Conservation (phyloP, 2,329 filamentous ascomycete genomes). For the Chaetomiaceae sp. region DNA sequence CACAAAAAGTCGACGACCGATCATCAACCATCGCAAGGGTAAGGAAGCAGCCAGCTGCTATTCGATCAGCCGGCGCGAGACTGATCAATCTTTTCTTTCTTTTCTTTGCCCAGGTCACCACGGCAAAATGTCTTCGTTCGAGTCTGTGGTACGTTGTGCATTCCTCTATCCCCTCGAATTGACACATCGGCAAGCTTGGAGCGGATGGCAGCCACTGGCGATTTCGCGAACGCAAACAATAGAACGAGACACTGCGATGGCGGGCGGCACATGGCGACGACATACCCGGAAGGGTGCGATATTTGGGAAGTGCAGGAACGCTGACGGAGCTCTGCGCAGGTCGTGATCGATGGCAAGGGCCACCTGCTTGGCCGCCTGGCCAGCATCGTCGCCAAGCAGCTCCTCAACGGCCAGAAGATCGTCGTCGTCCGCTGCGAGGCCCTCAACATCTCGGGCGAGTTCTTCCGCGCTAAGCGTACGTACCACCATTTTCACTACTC, state of each 20-base stretch:
- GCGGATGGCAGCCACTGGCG: not conserved
- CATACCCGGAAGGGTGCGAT: not conserved
- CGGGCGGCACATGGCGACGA: not conserved
- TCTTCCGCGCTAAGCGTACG: slow-evolving; percentile 99
- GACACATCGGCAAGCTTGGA: slow-evolving; percentile 6
- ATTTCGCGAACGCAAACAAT: slow-evolving; percentile 12
- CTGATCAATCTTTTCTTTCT: slow-evolving; percentile 26
- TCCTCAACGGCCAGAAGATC: slow-evolving; percentile 98
- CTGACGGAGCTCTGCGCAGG: slow-evolving; percentile 47
- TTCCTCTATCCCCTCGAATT: slow-evolving; percentile 9
- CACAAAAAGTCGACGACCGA: slow-evolving; percentile 26
- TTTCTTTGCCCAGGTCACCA: slow-evolving; percentile 22
- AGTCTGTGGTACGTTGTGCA: slow-evolving; percentile 26
- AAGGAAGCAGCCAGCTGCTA: slow-evolving; percentile 27
- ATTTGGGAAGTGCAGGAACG: slow-evolving; percentile 16
- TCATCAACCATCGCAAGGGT: slow-evolving; percentile 27
- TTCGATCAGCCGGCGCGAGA: slow-evolving; percentile 26
- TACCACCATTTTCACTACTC: slow-evolving; percentile 36
- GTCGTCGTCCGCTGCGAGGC: slow-evolving; percentile 98
- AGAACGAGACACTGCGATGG: slow-evolving; percentile 2
- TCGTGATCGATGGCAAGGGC: slow-evolving; percentile 99
- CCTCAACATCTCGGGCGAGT: slow-evolving; percentile 99
- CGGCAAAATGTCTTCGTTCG: slow-evolving; percentile 30
- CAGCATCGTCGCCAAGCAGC: slow-evolving; percentile 97
- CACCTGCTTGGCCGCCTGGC: slow-evolving; percentile 98